Conservation (phyloP, 345 rosid species). For the Eucalyptus cloeziana region DNA sequence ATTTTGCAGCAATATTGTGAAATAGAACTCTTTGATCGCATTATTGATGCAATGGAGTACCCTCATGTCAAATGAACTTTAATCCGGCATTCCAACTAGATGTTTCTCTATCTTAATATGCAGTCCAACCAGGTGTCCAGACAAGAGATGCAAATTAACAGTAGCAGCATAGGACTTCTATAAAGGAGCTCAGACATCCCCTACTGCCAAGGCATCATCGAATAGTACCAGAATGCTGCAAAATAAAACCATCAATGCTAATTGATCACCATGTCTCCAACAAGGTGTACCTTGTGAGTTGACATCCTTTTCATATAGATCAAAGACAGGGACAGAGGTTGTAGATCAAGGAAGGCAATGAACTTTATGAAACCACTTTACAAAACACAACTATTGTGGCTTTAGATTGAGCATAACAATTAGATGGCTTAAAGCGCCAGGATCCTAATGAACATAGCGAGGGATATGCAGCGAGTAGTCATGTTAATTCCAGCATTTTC, state of each 20-base stretch:
- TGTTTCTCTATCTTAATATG: neutral
- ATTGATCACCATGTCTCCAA: neutral
- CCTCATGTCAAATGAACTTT: neutral
- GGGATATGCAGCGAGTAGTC: neutral
- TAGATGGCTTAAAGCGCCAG: neutral
- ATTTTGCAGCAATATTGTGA: neutral
- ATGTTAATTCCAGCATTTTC: neutral
- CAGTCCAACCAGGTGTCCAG: neutral
- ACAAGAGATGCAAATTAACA: neutral
- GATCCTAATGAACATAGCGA: neutral
- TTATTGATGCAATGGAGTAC: neutral
- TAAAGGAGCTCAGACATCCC: neutral
- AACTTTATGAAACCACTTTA: neutral
- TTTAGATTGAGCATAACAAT: neutral
- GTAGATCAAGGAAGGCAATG: neutral
- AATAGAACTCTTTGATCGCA: neutral
- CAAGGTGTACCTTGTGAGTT: neutral
- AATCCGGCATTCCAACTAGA: neutral
- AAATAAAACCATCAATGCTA: neutral
- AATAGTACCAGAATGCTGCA: neutral
- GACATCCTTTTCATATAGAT: neutral
- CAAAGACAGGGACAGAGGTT: neutral
- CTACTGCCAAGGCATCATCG: neutral
- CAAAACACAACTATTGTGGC: neutral
- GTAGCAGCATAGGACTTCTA: neutral